Percentiles rank a stretch among this genome's conserved stretches.
phyloP scores from a whole-genome alignment of 1,284 basidiomycete genomes.

The Moesziomyces sp. region DNA sequence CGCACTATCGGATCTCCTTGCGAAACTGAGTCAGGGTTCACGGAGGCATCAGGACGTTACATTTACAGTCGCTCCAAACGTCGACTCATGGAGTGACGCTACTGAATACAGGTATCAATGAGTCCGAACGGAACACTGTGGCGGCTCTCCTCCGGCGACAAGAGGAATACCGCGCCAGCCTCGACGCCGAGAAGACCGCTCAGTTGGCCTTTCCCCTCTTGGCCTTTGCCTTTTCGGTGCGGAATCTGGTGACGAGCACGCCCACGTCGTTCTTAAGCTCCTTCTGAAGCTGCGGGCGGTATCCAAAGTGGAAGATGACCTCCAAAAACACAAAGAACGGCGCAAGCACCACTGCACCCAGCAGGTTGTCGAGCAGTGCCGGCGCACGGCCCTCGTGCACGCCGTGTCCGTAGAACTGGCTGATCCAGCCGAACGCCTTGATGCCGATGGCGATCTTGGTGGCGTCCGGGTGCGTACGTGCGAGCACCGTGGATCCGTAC shows the following conservation, averaged over 20 bases:
- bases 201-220: conserved; percentile 29
- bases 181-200: not conserved
- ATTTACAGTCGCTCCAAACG: no score
- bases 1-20: no score
- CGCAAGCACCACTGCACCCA: conserved; percentile 58
- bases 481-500: conserved; percentile 29
- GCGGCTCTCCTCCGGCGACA: no score
- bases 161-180: no score
- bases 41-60: no score
- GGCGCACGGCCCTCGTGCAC: conserved; percentile 60
- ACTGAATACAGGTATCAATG: no score
- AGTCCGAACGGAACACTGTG: no score
- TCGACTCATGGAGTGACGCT: no score
- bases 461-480: conserved; percentile 30
- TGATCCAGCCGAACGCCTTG: conserved; percentile 53
- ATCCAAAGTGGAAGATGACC: conserved; percentile 59
- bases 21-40: no score
- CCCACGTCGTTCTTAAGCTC: conserved; percentile 60
- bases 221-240: conserved; percentile 32
- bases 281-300: conserved; percentile 55
- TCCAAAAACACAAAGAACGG: conserved; percentile 63
- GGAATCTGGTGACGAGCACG: conserved; percentile 41
- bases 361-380: conserved; percentile 57
- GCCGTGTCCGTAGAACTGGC: conserved; percentile 61
- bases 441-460: conserved; percentile 32